Percentiles rank a stretch among this genome's conserved stretches.
Conservation (phyloP, 495 filamentous ascomycete species). For the Annulohypoxylon moriforme region DNA sequence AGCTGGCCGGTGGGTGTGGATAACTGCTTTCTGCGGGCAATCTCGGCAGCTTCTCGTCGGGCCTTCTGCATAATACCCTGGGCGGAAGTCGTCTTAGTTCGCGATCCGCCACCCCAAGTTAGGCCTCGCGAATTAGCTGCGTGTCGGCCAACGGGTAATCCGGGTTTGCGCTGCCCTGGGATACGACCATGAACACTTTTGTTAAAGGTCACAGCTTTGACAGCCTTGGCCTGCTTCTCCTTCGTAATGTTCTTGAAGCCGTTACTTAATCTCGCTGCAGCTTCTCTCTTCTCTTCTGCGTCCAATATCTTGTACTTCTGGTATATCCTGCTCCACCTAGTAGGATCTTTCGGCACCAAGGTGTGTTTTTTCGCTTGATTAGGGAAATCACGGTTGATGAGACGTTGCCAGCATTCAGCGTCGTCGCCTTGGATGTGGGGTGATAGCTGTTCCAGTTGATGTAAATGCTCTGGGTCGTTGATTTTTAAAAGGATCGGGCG, state of each 20-base stretch:
- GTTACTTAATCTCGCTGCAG: slow-evolving; percentile 52
- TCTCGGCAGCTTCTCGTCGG: slow-evolving; percentile 46
- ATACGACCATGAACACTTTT: slow-evolving; percentile 33
- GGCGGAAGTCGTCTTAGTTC: slow-evolving; percentile 43
- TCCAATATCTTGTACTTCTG: slow-evolving; percentile 54
- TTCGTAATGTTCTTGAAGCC: slow-evolving; percentile 45
- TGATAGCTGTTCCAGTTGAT: slow-evolving; percentile 49
- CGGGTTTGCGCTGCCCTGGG: slow-evolving; percentile 29
- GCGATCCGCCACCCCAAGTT: slow-evolving; percentile 44
- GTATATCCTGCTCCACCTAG: slow-evolving; percentile 54
- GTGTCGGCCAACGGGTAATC: neutral
- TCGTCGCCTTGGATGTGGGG: slow-evolving; percentile 51
- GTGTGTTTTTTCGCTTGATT: slow-evolving; percentile 34
- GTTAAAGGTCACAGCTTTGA: slow-evolving; percentile 46
- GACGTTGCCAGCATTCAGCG: slow-evolving; percentile 51
- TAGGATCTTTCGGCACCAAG: slow-evolving; percentile 48
- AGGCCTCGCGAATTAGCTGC: slow-evolving; percentile 14
- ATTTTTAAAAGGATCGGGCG: slow-evolving; percentile 47
- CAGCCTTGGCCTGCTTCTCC: slow-evolving; percentile 45
- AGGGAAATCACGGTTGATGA: slow-evolving; percentile 53
- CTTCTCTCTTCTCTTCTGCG: slow-evolving; percentile 61
- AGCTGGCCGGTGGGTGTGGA: slow-evolving; percentile 41
- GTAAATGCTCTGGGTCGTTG: slow-evolving; percentile 50
- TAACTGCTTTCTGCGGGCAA: slow-evolving; percentile 41
- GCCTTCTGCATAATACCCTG: slow-evolving; percentile 44